These are phyloP conservation scores for Suillus placidus DNA, from an alignment of 768 basidiomycete genomes.

Conservation along the genomic window DNA sequence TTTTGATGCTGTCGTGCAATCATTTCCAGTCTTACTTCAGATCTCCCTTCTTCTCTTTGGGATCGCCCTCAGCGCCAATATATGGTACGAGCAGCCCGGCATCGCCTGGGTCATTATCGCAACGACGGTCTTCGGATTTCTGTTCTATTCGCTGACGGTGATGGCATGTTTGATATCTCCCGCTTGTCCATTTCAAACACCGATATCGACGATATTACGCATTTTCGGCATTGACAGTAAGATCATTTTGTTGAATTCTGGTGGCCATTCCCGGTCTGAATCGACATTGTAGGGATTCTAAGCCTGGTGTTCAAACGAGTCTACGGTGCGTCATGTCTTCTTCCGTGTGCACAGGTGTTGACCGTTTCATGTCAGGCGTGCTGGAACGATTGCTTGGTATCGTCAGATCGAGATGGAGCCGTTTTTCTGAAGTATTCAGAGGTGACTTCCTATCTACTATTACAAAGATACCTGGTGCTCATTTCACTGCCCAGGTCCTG, in stretches of 20 bases:
- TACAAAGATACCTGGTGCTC: not conserved
- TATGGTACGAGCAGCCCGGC: not conserved
- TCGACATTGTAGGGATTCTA: not conserved
- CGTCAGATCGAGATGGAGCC: not conserved
- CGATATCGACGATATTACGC: not conserved
- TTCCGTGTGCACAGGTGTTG: not conserved
- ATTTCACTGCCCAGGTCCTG: not conserved
- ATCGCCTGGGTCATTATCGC: slow-evolving; percentile 5
- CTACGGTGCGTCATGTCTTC: not conserved
- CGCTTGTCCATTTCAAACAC: slow-evolving; percentile 11
- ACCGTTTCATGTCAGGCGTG: not conserved
- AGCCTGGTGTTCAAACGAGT: not conserved
- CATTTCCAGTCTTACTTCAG: slow-evolving; percentile 18
- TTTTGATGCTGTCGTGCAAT: slow-evolving; percentile 14
- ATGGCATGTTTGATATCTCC: slow-evolving; percentile 6
- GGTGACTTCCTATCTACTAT: not conserved
- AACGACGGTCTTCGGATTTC: not conserved
- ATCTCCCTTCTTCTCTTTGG: slow-evolving; percentile 18
- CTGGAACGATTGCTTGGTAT: not conserved
- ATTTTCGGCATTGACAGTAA: not conserved
- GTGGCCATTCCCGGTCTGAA: not conserved
- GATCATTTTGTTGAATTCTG: not conserved
- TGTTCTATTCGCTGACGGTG: slow-evolving; percentile 11
- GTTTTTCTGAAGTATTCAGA: not conserved
- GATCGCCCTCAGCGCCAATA: slow-evolving; percentile 8